Percentiles rank a stretch among this genome's conserved stretches.
Conservation (phyloP, 164 flowering plant genomes). For the Santalum album region DNA sequence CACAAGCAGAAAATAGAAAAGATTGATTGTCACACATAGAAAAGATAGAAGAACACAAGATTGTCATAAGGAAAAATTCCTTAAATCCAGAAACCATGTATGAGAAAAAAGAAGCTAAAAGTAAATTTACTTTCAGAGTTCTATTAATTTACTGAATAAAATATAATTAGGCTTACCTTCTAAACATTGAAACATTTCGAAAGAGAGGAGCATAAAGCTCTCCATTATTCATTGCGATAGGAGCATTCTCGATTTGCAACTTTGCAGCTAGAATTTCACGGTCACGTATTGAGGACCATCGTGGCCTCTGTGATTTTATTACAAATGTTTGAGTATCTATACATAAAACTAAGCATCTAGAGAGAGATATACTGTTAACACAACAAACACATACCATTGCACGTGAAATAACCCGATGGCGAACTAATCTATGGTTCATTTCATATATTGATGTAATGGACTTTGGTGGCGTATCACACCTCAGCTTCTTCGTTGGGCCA, state of each 20-base stretch:
- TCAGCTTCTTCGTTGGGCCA: constrained; percentile 35
- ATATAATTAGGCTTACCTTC: constrained; percentile 16
- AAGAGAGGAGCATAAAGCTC: constrained; percentile 27
- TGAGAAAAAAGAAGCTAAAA: background rate
- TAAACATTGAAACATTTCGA: constrained; percentile 38
- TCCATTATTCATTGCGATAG: constrained; percentile 19
- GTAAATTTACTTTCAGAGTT: background rate
- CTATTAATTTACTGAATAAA: background rate
- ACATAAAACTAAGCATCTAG: background rate
- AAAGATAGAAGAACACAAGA: too few relatives aligned
- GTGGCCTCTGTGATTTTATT: constrained; percentile 32
- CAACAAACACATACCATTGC: constrained; percentile 36
- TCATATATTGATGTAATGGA: constrained; percentile 40
- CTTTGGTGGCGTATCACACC: constrained; percentile 46
- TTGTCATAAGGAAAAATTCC: too few relatives aligned
- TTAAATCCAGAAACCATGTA: too few relatives aligned
- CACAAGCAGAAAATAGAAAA: background rate
- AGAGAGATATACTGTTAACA: background rate
- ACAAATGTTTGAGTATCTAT: background rate
- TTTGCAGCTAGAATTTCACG: constrained; percentile 35
- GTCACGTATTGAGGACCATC: constrained; percentile 40
- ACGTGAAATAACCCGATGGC: constrained; percentile 44
- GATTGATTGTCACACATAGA: too few relatives aligned
- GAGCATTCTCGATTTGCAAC: constrained; percentile 34
- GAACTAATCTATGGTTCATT: constrained; percentile 42